Conservation (phyloP, 2,329 filamentous ascomycete genomes). For the Phaeosphaeriaceae sp. region DNA sequence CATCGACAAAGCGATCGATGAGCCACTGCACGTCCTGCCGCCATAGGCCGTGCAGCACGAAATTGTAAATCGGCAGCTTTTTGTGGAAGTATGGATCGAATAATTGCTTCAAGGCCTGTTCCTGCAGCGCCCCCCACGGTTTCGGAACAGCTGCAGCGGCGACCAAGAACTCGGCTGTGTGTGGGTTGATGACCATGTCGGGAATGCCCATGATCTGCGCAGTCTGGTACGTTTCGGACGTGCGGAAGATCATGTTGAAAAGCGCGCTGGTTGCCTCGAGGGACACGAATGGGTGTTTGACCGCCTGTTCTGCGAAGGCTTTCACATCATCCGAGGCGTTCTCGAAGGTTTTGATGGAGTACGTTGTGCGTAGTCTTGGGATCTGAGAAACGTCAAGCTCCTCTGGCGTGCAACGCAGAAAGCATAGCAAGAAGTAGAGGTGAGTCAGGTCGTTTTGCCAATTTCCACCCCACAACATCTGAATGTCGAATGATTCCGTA, state of each 20-base stretch:
- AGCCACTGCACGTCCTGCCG: slow-evolving; percentile 90
- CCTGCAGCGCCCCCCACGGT: slow-evolving; percentile 77
- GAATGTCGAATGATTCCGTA: slow-evolving; percentile 76
- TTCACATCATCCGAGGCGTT: slow-evolving; percentile 67
- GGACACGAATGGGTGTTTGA: slow-evolving; percentile 87
- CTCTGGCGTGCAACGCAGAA: slow-evolving; percentile 75
- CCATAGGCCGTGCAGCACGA: slow-evolving; percentile 92
- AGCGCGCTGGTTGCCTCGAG: slow-evolving; percentile 78
- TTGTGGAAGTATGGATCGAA: slow-evolving; percentile 87
- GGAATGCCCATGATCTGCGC: slow-evolving; percentile 65
- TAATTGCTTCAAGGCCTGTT: slow-evolving; percentile 76
- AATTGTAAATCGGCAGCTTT: slow-evolving; percentile 78
- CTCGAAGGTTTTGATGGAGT: slow-evolving; percentile 70
- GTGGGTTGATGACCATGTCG: slow-evolving; percentile 70
- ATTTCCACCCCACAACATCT: slow-evolving; percentile 84
- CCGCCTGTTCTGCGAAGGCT: slow-evolving; percentile 68
- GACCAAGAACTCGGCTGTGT: slow-evolving; percentile 79
- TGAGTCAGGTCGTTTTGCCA: slow-evolving; percentile 91
- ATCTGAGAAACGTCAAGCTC: slow-evolving; percentile 86
- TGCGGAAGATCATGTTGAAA: slow-evolving; percentile 67
- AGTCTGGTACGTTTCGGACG: slow-evolving; percentile 63
- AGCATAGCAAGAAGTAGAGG: slow-evolving; percentile 90
- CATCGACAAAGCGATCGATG: slow-evolving; percentile 77
- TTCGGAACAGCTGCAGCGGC: slow-evolving; percentile 79
- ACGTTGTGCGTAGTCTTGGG: slow-evolving; percentile 79